phyloP scores from a whole-genome alignment of 768 basidiomycete species.

The Psilocybe subaeruginosa region DNA sequence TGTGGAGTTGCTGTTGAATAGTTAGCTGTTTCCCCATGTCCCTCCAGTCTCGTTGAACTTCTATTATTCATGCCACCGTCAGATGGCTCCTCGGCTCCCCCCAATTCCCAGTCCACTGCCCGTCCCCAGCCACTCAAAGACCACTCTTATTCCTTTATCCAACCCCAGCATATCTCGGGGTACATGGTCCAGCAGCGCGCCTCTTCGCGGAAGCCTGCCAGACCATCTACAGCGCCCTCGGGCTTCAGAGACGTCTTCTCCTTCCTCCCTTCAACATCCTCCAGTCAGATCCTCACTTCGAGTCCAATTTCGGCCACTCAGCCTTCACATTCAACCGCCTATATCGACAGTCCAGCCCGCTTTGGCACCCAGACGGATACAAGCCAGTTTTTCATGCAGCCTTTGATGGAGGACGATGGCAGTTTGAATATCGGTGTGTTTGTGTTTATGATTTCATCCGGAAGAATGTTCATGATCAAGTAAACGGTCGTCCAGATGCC shows the following conservation, averaged over 20 bases:
- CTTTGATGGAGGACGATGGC: constrained; percentile 15
- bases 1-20: not conserved
- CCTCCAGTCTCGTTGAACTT: not conserved
- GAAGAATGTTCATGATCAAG: no score
- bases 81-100: constrained; percentile 6
- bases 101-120: not conserved
- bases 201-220: constrained; percentile 25
- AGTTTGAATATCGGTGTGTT: not conserved
- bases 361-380: no score
- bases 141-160: constrained; percentile 1
- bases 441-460: not conserved
- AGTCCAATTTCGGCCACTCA: no score
- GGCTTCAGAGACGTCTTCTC: constrained; percentile 36
- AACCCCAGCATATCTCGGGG: constrained; percentile 15
- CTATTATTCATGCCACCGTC: constrained; percentile 12
- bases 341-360: not conserved
- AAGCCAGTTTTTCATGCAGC: constrained; percentile 5
- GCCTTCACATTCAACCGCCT: not conserved
- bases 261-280: constrained; percentile 42
- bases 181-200: constrained; percentile 22
- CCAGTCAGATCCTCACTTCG: not conserved
- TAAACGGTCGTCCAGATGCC: no score
- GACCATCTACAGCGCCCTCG: constrained; percentile 43
- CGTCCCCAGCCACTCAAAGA: not conserved
- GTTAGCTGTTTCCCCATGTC: constrained; percentile 4